Conservation (phyloP, 2,329 filamentous ascomycete genomes). For the Taxawa tesnikishii region DNA sequence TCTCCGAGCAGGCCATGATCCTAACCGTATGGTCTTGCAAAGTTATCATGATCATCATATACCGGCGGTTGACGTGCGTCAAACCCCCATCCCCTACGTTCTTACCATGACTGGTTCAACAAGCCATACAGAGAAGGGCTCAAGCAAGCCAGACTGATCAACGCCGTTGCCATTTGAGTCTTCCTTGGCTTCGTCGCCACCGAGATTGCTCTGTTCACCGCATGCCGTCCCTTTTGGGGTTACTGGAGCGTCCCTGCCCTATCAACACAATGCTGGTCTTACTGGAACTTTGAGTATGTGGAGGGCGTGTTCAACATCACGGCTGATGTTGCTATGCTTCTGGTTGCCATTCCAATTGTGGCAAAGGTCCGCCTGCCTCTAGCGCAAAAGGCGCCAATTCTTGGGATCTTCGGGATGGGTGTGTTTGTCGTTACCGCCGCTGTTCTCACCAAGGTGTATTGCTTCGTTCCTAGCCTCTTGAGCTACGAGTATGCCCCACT, state of each 20-base stretch:
- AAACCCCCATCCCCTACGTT: conserved; percentile 18
- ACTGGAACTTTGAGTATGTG: conserved; percentile 8
- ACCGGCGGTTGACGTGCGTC: conserved; percentile 40
- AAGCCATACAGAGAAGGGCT: too few relatives aligned
- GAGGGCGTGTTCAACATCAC: conserved; percentile 10
- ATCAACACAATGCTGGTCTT: conserved; percentile 8
- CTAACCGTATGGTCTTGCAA: conserved; percentile 41
- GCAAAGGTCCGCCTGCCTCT: conserved; percentile 7
- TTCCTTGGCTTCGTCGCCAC: conserved; percentile 8
- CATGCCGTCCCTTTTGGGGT: conserved; percentile 9
- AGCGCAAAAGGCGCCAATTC: conserved; percentile 8
- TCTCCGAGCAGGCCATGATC: conserved; percentile 50
- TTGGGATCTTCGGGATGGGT: conserved; percentile 10
- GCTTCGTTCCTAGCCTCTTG: conserved; percentile 5
- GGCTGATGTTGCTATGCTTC: conserved; percentile 8
- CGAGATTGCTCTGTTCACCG: conserved; percentile 10
- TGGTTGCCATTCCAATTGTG: conserved; percentile 9
- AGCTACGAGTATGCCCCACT: conserved; percentile 2
- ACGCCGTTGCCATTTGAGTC: conserved; percentile 6
- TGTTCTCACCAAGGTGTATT: conserved; percentile 10
- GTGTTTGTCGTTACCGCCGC: conserved; percentile 10
- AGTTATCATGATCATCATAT: conserved; percentile 39
- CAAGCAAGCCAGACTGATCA: conserved; percentile 29
- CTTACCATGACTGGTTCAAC: conserved; percentile 1
- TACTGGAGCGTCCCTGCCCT: conserved; percentile 10